Evolutionary conservation across 768 basidiomycete genomes (phyloP).

Genomic region (Termitomyces sp.): DNA sequence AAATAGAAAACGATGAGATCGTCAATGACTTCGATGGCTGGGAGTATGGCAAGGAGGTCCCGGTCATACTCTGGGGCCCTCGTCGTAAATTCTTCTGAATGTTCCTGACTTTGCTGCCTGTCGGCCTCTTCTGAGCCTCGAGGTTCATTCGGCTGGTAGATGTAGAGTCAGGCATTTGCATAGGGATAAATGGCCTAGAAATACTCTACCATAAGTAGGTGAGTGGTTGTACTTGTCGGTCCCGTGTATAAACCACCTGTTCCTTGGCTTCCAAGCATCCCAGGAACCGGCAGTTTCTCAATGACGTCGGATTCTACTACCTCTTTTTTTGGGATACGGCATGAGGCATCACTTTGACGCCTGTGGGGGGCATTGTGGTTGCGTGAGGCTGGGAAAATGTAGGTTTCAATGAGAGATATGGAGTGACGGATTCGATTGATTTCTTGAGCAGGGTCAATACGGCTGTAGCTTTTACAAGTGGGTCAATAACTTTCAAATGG

Average conservation of each 20-base stretch:
- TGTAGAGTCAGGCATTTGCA: conserved; percentile 12
- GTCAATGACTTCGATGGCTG: conserved; percentile 64
- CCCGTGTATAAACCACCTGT: conserved; percentile 73
- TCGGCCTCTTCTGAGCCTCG: conserved; percentile 51
- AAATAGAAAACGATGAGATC: conserved; percentile 74
- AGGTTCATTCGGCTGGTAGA: conserved; percentile 31
- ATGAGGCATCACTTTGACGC: conserved; percentile 30
- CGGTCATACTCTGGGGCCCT: conserved; percentile 59
- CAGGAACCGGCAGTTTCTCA: conserved; percentile 49
- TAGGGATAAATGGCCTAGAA: conserved; percentile 8
- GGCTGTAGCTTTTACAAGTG: conserved; percentile 28
- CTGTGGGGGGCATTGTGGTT: conserved; percentile 26
- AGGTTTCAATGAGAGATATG: conserved; percentile 60
- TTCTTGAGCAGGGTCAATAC: conserved; percentile 62
- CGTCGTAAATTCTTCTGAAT: conserved; percentile 32
- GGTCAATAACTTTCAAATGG: conserved; percentile 7
- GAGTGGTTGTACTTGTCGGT: conserved; percentile 70
- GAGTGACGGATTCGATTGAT: conserved; percentile 66
- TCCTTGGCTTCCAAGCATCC: conserved; percentile 60
- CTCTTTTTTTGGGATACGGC: conserved; percentile 50
- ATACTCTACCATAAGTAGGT: conserved; percentile 53
- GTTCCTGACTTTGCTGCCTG: conserved; percentile 49
- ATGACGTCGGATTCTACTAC: conserved; percentile 38
- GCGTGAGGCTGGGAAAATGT: conserved; percentile 44
- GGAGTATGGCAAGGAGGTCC: conserved; percentile 65